phyloP scores from a whole-genome alignment of 768 basidiomycete genomes.

The Leucosporidium scottii region DNA sequence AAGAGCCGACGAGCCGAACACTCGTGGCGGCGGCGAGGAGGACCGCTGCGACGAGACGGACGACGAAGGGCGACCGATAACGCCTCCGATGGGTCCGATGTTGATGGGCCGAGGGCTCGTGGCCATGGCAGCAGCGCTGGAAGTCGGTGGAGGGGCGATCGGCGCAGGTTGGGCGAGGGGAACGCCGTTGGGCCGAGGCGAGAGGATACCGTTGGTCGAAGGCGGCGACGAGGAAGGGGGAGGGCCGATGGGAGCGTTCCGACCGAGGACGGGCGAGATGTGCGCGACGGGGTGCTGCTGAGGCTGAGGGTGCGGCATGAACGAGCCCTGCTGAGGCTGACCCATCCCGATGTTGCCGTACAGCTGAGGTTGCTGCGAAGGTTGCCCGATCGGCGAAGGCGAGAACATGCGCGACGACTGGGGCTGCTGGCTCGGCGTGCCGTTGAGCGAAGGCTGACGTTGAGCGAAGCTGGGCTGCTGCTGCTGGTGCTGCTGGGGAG shows the following conservation, averaged over 20 bases:
- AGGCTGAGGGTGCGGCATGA: conserved; percentile 17
- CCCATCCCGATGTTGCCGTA: conserved; percentile 12
- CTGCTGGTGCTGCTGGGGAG: conserved; percentile 13
- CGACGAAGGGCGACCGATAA: conserved; percentile 23
- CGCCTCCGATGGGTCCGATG: conserved; percentile 21
- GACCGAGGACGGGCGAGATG: conserved; percentile 17
- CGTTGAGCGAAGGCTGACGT: conserved; percentile 19
- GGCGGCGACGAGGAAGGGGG: conserved; percentile 6
- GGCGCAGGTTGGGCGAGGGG: neutral
- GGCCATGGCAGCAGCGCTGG: neutral
- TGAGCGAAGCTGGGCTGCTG: conserved; percentile 26
- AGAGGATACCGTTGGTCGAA: neutral
- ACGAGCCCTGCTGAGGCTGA: conserved; percentile 8
- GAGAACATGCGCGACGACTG: conserved; percentile 25
- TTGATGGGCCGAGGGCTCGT: conserved; percentile 11
- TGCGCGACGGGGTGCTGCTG: conserved; percentile 8
- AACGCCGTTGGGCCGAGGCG: conserved; percentile 2
- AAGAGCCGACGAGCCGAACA: conserved; percentile 30
- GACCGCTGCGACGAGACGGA: conserved; percentile 2
- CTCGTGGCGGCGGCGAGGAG: conserved; percentile 14
- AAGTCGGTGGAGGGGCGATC: conserved; percentile 11
- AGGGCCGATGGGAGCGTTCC: conserved; percentile 16
- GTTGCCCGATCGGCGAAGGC: conserved; percentile 12
- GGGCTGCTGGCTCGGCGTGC: neutral
- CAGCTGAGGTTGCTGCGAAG: neutral